A percentile compares a stretch with the other conserved stretches of the same genome.
Conservation (phyloP, 768 basidiomycete species). For the Podaxis carcinomalis region DNA sequence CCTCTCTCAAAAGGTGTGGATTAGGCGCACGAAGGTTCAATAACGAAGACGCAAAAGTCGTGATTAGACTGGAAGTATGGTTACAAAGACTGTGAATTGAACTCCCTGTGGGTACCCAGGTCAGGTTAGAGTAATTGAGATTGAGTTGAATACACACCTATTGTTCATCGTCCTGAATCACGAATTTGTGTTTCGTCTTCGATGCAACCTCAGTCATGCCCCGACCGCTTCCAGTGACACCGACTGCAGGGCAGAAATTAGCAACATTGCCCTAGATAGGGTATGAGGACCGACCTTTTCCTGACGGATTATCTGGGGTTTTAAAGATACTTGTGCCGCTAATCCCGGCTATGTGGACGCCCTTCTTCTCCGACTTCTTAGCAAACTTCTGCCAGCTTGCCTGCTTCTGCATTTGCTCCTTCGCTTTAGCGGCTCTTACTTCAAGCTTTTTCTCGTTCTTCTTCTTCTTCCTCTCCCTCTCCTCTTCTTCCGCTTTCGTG, state of each 20-base stretch:
- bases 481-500: slow-evolving; percentile 78
- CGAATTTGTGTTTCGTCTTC: slow-evolving; percentile 75
- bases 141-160: slow-evolving; percentile 18
- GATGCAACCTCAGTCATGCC: slow-evolving; percentile 79
- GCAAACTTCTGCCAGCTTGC: slow-evolving; percentile 92
- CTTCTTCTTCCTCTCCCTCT: slow-evolving; percentile 87
- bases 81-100: background rate
- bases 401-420: slow-evolving; percentile 83
- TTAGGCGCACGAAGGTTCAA: background rate
- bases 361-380: slow-evolving; percentile 92
- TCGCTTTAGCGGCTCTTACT: slow-evolving; percentile 77
- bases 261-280: slow-evolving; percentile 13
- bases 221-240: slow-evolving; percentile 88
- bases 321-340: slow-evolving; percentile 91
- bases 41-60: background rate
- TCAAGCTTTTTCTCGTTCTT: slow-evolving; percentile 94
- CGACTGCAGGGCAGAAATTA: slow-evolving; percentile 46
- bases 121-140: background rate
- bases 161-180: slow-evolving; percentile 41
- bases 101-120: background rate
- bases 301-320: slow-evolving; percentile 88
- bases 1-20: background rate
- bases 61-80: background rate
- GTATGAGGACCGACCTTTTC: slow-evolving; percentile 55
- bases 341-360: slow-evolving; percentile 84